Evolutionary conservation across 441 rosid species (phyloP), one percentile per base, ranked within the genome.

Genomic region (Heliophila coronopifolia): DNA sequence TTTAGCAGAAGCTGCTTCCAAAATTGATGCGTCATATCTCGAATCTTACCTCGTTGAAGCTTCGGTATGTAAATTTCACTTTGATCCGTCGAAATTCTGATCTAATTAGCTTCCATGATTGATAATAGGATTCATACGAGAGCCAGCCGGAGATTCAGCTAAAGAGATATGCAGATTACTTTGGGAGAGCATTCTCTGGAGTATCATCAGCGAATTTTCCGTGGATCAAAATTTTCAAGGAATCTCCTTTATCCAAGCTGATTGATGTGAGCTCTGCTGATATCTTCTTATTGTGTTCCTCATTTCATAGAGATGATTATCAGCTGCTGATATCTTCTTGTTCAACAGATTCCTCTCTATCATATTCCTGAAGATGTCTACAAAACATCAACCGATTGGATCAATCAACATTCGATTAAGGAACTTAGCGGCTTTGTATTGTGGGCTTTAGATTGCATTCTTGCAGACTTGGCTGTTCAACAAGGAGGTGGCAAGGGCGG

Each of bases 81-180:
- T 46, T 19, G 59, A 58, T 58, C 39, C 34, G 54, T 46, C 5
- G 24, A 9, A 43, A 41, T 47, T 25, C 7, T 37, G 69, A 58
- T 42, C 31, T 35, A 23, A 14, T 2, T 50, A 2, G 40, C 35
- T 10, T 49, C 17, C 35, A 15, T 20, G 9, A 3, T 5, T 41
- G n/a, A 9, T 20, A 0, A 22, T 46, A 91, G 96, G 90, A 57
- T 4, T 73, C 80, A 4, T 84, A 80, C 39, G 96, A 63, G 53
- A 76, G 63, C 15, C 81, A 83, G 68, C 86, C 81, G 44, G 93
- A 87, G 46, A 84, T 87, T 55, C 95, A 80, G 74, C 65, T 91
- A 32, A 83, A 79, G 93, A 79, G 95, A 59, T 81, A 76, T 58
- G 86, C 95, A 10, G 91, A 90, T 77, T 90, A 76, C 58, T 89